phyloP scores from a whole-genome alignment of 768 basidiomycete genomes.

The Lactarius akahatsu region DNA sequence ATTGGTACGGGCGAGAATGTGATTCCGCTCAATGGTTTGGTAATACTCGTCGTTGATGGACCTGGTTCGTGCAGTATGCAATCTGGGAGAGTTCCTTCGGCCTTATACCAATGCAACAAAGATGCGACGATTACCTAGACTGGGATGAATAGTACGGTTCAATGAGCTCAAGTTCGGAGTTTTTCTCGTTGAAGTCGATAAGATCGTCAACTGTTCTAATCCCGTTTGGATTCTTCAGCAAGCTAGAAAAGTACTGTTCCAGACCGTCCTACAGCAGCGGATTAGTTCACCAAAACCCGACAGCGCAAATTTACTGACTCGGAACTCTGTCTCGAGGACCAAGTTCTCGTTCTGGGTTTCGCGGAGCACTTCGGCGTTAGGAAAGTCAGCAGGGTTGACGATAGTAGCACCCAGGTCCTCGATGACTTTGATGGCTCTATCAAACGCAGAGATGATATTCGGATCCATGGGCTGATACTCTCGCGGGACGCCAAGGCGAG shows the following conservation, averaged over 20 bases:
- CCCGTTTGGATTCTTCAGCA: constrained; percentile 55
- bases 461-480: constrained; percentile 33
- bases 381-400: constrained; percentile 62
- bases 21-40: constrained; percentile 37
- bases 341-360: constrained; percentile 52
- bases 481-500: constrained; percentile 48
- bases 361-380: constrained; percentile 47
- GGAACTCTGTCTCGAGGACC: constrained; percentile 58
- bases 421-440: constrained; percentile 40
- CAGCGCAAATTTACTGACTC: constrained; percentile 38
- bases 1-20: constrained; percentile 43
- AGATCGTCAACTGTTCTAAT: constrained; percentile 56
- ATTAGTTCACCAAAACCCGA: background rate
- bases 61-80: background rate
- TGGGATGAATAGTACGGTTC: constrained; percentile 39
- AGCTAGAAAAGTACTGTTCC: constrained; percentile 46
- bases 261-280: constrained; percentile 31
- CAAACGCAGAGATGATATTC: constrained; percentile 39
- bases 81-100: background rate
- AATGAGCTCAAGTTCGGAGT: constrained; percentile 49
- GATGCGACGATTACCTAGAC: constrained; percentile 32
- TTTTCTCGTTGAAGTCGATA: constrained; percentile 54
- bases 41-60: constrained; percentile 38
- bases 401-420: constrained; percentile 47
- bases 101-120: background rate